phyloP scores from a whole-genome alignment of 306 rosid genomes.

The Ochetophila trinervis region DNA sequence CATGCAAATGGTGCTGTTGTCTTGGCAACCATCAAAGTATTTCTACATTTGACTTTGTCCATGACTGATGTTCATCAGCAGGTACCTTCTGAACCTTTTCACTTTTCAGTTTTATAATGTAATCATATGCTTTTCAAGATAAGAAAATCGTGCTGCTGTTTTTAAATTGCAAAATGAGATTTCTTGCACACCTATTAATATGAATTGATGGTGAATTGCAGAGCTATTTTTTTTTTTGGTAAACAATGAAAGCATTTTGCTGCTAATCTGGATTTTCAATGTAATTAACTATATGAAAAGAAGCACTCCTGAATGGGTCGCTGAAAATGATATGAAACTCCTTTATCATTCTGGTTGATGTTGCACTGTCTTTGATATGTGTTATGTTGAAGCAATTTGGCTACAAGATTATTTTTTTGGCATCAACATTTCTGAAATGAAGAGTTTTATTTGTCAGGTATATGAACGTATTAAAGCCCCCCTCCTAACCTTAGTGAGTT shows the following conservation, averaged over 20 bases:
- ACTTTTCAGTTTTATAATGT: not conserved
- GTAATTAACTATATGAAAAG: slow-evolving; percentile 7
- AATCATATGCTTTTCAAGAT: slow-evolving; percentile 11
- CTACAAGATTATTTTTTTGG: slow-evolving; percentile 18
- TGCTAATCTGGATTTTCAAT: slow-evolving; percentile 22
- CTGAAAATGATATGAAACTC: not conserved
- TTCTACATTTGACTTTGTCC: slow-evolving; percentile 92
- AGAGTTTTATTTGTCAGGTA: slow-evolving; percentile 52
- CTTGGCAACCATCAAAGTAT: slow-evolving; percentile 87
- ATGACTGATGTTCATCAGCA: slow-evolving; percentile 99
- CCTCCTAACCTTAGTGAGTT: slow-evolving; percentile 90
- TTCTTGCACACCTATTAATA: not conserved
- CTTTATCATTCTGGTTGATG: slow-evolving; percentile 7
- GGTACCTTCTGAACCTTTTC: slow-evolving; percentile 43
- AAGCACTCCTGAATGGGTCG: not conserved
- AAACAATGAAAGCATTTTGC: not conserved
- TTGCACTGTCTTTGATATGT: slow-evolving; percentile 2
- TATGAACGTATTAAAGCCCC: slow-evolving; percentile 99
- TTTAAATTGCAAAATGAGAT: slow-evolving; percentile 9
- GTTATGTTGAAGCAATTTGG: slow-evolving; percentile 5
- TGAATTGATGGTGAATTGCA: slow-evolving; percentile 1
- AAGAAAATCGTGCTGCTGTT: not conserved
- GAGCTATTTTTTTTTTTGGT: not conserved
- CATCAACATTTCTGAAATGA: slow-evolving; percentile 22
- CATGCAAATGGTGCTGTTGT: slow-evolving; percentile 99